Evolutionary conservation across 495 filamentous ascomycete species (phyloP).

Genomic region (Sabuloglossum arenarium): DNA sequence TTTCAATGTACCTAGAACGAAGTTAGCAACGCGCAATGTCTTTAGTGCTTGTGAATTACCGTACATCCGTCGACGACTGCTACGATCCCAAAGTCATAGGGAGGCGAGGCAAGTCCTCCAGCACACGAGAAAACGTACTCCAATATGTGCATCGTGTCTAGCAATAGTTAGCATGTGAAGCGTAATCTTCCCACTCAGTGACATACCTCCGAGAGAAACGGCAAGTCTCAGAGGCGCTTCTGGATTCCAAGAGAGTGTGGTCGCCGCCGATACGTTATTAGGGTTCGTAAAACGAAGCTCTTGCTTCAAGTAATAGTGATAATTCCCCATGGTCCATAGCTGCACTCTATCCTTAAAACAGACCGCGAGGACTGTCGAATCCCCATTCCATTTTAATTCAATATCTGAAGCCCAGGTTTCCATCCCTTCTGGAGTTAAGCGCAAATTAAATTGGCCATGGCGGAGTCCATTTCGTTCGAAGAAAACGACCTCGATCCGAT

Average conservation of each 20-base stretch:
- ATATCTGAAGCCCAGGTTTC: constrained; percentile 36
- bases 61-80: constrained; percentile 73
- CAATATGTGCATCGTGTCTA: constrained; percentile 18
- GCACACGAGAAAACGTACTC: constrained; percentile 52
- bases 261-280: neutral
- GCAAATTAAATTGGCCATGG: constrained; percentile 75
- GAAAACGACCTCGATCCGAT: constrained; percentile 67
- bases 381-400: constrained; percentile 62
- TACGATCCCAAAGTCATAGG: constrained; percentile 60
- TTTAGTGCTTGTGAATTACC: constrained; percentile 8
- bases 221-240: constrained; percentile 55
- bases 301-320: constrained; percentile 97
- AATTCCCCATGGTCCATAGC: constrained; percentile 94
- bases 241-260: constrained; percentile 52
- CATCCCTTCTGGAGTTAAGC: constrained; percentile 35
- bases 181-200: neutral
- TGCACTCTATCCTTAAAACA: constrained; percentile 55
- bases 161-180: neutral
- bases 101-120: constrained; percentile 43
- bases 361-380: constrained; percentile 79
- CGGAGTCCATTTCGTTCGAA: constrained; percentile 92
- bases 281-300: constrained; percentile 25
- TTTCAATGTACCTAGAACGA: constrained; percentile 37
- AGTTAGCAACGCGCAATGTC: constrained; percentile 7
- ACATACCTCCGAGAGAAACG: constrained; percentile 23